Evolutionary conservation across 352 stramenopile species (phyloP).

Genomic region (Albugo candida): DNA sequence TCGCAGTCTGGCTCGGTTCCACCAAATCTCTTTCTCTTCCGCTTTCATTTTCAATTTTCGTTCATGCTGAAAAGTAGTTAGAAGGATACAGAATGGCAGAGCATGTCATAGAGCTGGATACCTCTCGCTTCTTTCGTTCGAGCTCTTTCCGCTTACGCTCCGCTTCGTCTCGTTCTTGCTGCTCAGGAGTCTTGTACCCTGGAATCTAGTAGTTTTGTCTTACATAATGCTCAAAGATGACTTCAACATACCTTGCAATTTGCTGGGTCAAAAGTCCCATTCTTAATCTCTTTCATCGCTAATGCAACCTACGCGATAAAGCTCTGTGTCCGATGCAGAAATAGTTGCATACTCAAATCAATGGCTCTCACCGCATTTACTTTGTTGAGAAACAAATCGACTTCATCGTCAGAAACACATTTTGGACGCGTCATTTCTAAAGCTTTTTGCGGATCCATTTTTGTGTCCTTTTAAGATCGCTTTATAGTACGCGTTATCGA

Average conservation of each 20-base stretch:
- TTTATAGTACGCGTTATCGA: too few relatives aligned
- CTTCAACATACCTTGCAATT: slow-evolving; percentile 28
- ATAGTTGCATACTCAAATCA: neutral
- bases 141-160: slow-evolving; percentile 17
- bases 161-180: slow-evolving; percentile 32
- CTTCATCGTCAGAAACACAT: slow-evolving; percentile 34
- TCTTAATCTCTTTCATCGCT: slow-evolving; percentile 65
- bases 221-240: neutral
- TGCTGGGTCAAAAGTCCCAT: slow-evolving; percentile 50
- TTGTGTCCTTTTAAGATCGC: neutral
- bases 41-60: slow-evolving; percentile 19
- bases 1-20: slow-evolving; percentile 34
- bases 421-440: slow-evolving; percentile 57
- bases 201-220: slow-evolving; percentile 21
- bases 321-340: neutral
- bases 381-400: slow-evolving; percentile 45
- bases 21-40: slow-evolving; percentile 50
- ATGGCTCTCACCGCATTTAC: slow-evolving; percentile 34
- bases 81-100: neutral
- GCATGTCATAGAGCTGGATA: neutral
- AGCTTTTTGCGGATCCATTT: slow-evolving; percentile 32
- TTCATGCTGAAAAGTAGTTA: slow-evolving; percentile 12
- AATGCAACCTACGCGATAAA: slow-evolving; percentile 22
- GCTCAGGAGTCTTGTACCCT: slow-evolving; percentile 52
- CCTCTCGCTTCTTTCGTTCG: slow-evolving; percentile 18